These are phyloP conservation scores for Phytophthora pluvialis DNA, from an alignment of 352 stramenopile species.

Conservation along the genomic window DNA sequence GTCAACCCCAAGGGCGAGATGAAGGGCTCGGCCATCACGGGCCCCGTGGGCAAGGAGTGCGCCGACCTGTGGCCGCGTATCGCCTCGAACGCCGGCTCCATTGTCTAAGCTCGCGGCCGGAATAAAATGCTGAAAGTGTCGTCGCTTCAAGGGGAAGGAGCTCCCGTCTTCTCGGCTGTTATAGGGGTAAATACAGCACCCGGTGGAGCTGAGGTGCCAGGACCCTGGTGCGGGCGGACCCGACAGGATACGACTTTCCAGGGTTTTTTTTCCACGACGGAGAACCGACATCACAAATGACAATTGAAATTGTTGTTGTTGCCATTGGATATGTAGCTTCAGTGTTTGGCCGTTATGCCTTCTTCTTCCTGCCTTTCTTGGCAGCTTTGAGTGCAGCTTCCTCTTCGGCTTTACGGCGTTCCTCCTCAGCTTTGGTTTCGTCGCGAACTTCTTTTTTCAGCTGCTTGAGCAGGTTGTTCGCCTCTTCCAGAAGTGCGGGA, in stretches of 20 bases:
- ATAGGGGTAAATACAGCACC: not conserved
- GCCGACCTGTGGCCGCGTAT: slow-evolving; percentile 99
- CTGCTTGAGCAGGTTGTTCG: slow-evolving; percentile 63
- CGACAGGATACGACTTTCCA: slow-evolving; percentile 2
- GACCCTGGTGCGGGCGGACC: too few species aligned
- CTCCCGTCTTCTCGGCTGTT: not conserved
- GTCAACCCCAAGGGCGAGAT: slow-evolving; percentile 99
- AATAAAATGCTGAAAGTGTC: not conserved
- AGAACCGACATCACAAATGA: slow-evolving; percentile 45
- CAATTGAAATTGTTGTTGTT: slow-evolving; percentile 42
- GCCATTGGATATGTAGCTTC: slow-evolving; percentile 14
- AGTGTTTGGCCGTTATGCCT: slow-evolving; percentile 34
- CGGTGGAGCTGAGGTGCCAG: not conserved
- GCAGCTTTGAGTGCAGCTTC: slow-evolving; percentile 75
- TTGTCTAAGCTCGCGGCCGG: slow-evolving; percentile 92
- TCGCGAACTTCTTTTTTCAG: slow-evolving; percentile 87
- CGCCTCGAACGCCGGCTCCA: slow-evolving; percentile 98
- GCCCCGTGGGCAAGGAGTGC: slow-evolving; percentile 99
- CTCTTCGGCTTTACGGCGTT: slow-evolving; percentile 72
- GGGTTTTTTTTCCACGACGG: slow-evolving; percentile 4
- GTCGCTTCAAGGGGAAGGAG: not conserved
- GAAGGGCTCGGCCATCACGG: slow-evolving; percentile 99
- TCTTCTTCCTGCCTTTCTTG: slow-evolving; percentile 87
- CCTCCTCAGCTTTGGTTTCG: slow-evolving; percentile 77
- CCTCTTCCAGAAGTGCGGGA: slow-evolving; percentile 62